These are phyloP conservation scores for Pythium diclinum DNA, from an alignment of 352 stramenopile species.

Conservation along the genomic window DNA sequence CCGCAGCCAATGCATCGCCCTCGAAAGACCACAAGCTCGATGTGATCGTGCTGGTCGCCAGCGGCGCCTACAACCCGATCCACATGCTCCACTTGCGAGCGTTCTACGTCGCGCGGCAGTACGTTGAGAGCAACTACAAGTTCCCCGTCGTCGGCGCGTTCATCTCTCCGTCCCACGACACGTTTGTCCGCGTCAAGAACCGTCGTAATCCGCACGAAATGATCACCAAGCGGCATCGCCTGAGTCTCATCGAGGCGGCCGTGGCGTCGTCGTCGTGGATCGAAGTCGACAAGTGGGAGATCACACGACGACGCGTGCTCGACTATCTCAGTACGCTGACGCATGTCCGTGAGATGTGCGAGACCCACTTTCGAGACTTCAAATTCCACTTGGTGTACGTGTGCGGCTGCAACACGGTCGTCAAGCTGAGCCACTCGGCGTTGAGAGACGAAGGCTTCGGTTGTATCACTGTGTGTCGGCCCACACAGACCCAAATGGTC, in stretches of 20 bases:
- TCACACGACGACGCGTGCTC: slow-evolving; percentile 63
- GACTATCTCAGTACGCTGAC: slow-evolving; percentile 77
- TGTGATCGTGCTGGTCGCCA: slow-evolving; percentile 74
- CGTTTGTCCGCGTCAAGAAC: slow-evolving; percentile 70
- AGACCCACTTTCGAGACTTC: slow-evolving; percentile 55
- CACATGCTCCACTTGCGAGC: slow-evolving; percentile 76
- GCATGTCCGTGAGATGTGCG: slow-evolving; percentile 73
- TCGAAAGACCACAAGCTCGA: slow-evolving; percentile 31
- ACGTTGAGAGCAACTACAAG: slow-evolving; percentile 76
- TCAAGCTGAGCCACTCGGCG: slow-evolving; percentile 73
- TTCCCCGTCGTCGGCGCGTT: slow-evolving; percentile 75
- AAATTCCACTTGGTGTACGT: slow-evolving; percentile 77
- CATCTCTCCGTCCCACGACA: slow-evolving; percentile 76
- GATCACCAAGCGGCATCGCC: slow-evolving; percentile 67
- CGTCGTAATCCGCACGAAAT: slow-evolving; percentile 67
- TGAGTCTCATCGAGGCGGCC: slow-evolving; percentile 61
- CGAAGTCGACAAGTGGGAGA: slow-evolving; percentile 84
- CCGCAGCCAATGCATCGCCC: not conserved
- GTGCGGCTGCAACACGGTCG: slow-evolving; percentile 73
- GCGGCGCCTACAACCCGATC: slow-evolving; percentile 72
- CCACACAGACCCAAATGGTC: slow-evolving; percentile 66
- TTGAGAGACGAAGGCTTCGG: slow-evolving; percentile 65
- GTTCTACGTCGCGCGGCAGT: slow-evolving; percentile 75
- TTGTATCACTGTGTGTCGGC: slow-evolving; percentile 63
- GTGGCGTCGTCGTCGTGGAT: slow-evolving; percentile 74